These are phyloP conservation scores for Drechslerella dactyloides DNA, from an alignment of 2,329 filamentous ascomycete species.

Conservation along the genomic window DNA sequence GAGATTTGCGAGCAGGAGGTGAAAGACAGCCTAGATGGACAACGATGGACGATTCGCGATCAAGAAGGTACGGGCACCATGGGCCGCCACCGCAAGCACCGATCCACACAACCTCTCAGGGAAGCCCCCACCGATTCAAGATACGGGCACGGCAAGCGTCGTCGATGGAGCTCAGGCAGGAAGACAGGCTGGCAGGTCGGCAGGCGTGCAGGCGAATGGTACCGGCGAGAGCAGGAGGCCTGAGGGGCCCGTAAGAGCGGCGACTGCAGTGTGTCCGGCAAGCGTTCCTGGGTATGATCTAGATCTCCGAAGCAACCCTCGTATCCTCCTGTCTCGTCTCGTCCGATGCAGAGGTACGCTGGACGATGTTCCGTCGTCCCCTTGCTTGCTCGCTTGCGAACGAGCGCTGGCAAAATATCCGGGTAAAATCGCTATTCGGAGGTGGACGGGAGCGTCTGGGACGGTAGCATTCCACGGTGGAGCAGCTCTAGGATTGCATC, in stretches of 20 bases:
- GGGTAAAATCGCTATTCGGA: constrained; percentile 51
- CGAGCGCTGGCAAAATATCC: constrained; percentile 47
- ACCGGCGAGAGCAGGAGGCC: constrained; percentile 5
- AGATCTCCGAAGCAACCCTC: constrained; percentile 46
- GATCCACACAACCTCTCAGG: constrained; percentile 22
- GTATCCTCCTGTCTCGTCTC: constrained; percentile 23
- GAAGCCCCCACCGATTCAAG: constrained; percentile 34
- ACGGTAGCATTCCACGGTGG: background rate
- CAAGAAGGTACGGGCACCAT: constrained; percentile 45
- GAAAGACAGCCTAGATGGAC: constrained; percentile 27
- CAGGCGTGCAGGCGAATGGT: constrained; percentile 8
- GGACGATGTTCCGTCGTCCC: constrained; percentile 5
- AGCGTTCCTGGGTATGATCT: constrained; percentile 49
- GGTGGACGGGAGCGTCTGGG: constrained; percentile 25
- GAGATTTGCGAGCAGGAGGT: constrained; percentile 9
- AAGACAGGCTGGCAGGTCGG: constrained; percentile 18
- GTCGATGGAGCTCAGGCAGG: constrained; percentile 11
- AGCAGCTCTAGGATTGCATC: background rate
- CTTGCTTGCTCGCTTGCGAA: constrained; percentile 42
- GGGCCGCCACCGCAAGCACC: constrained; percentile 37
- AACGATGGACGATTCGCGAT: constrained; percentile 24
- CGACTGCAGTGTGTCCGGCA: constrained; percentile 18
- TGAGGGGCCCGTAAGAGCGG: background rate
- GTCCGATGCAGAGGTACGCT: constrained; percentile 14
- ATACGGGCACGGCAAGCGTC: background rate